Conservation (phyloP, 1,284 basidiomycete species). For the Microbotryomycetes sp. region DNA sequence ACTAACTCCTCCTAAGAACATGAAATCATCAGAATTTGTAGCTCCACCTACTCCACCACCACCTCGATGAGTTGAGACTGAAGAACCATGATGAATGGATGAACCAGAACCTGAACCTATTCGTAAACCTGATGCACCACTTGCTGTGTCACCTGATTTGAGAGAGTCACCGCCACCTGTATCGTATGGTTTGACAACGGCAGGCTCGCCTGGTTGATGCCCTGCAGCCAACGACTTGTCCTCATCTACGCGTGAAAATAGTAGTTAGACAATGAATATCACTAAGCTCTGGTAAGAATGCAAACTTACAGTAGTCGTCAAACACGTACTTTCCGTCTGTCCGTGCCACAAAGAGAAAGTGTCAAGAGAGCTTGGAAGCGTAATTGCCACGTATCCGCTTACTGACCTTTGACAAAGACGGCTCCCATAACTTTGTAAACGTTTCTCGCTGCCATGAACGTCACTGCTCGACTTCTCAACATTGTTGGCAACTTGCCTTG, state of each 20-base stretch:
- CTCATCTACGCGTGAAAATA: conserved; percentile 30
- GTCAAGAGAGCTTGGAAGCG: neutral
- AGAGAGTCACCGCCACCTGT: conserved; percentile 38
- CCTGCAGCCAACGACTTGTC: conserved; percentile 34
- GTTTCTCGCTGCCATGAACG: conserved; percentile 83
- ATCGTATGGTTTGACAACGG: conserved; percentile 36
- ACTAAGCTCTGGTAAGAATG: conserved; percentile 51
- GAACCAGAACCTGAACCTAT: no score
- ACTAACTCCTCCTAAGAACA: conserved; percentile 78
- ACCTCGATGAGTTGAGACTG: conserved; percentile 20
- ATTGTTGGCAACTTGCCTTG: conserved; percentile 80
- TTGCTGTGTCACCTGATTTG: conserved; percentile 46
- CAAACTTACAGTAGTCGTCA: conserved; percentile 93
- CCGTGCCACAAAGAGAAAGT: neutral
- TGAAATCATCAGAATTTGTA: conserved; percentile 46
- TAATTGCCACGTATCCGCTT: conserved; percentile 37
- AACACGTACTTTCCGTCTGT: conserved; percentile 80
- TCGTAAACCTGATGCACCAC: no score
- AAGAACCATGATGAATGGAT: no score
- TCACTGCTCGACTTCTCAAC: conserved; percentile 83
- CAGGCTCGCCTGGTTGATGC: conserved; percentile 32
- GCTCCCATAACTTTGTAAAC: conserved; percentile 92
- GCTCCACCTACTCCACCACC: conserved; percentile 26
- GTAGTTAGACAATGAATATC: no score
- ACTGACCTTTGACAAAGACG: conserved; percentile 80